These are phyloP conservation scores for Dioscorea dumetorum DNA, from an alignment of 106 monocot species.

Conservation along the genomic window DNA sequence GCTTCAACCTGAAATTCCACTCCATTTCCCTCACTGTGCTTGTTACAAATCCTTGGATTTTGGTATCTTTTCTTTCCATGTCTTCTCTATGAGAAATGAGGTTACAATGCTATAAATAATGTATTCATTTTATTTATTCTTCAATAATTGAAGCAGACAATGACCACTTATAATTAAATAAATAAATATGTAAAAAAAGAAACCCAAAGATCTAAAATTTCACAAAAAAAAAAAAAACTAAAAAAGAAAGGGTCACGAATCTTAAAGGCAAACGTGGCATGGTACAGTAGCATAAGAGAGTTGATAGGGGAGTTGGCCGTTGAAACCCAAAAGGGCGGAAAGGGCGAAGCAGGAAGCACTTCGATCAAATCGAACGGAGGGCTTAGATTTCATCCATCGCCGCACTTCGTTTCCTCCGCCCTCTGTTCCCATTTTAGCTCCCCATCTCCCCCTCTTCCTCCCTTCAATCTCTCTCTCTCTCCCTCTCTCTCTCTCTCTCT, in stretches of 20 bases:
- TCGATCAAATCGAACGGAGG: not conserved
- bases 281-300: not conserved
- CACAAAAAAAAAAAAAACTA: no score
- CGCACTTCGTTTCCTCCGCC: constrained; percentile 23
- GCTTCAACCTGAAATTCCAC: not conserved
- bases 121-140: not conserved
- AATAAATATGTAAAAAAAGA: not conserved
- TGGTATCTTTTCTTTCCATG: not conserved
- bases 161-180: no score
- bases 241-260: not conserved
- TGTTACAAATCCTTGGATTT: not conserved
- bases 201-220: not conserved
- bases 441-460: constrained; percentile 1
- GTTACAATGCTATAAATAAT: no score
- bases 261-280: not conserved
- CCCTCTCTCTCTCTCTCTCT: not conserved
- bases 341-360: not conserved
- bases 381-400: not conserved
- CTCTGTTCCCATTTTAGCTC: not conserved
- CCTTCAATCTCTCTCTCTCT: constrained; percentile 7
- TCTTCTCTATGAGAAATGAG: not conserved
- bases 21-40: not conserved
- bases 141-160: no score
- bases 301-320: no score
- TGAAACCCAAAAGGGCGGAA: not conserved